These are phyloP conservation scores for Boletus vinaceobasis DNA, from an alignment of 768 basidiomycete genomes.

Conservation along the genomic window DNA sequence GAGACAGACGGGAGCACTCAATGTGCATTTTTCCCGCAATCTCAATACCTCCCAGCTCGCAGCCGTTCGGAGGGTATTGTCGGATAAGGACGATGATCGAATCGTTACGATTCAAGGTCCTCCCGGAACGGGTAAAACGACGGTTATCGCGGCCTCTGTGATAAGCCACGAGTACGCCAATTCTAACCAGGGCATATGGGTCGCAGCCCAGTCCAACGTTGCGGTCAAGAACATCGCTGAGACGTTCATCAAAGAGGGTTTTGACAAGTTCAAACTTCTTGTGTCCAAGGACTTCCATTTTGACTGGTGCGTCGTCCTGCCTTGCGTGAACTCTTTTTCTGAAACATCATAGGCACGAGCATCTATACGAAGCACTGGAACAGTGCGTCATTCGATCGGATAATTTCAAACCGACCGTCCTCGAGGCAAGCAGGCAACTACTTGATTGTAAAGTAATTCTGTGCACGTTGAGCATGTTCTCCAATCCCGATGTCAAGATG, in stretches of 20 bases:
- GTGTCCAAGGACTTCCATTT: constrained; percentile 46
- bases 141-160: constrained; percentile 38
- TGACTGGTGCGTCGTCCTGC: constrained; percentile 36
- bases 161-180: constrained; percentile 17
- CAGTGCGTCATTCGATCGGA: constrained; percentile 38
- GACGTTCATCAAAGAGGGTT: constrained; percentile 34
- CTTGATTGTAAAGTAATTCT: constrained; percentile 36
- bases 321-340: background rate
- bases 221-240: constrained; percentile 54
- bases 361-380: constrained; percentile 39
- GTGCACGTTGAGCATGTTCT: constrained; percentile 49
- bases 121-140: constrained; percentile 45
- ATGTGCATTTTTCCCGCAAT: background rate
- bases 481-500: constrained; percentile 18
- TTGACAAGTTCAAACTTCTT: constrained; percentile 38
- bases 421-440: constrained; percentile 24
- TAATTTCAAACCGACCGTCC: constrained; percentile 13
- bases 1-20: background rate
- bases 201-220: constrained; percentile 49
- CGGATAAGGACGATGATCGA: constrained; percentile 16
- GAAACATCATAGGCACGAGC: constrained; percentile 43
- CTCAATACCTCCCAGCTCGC: constrained; percentile 28
- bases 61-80: constrained; percentile 33
- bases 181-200: constrained; percentile 29
- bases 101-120: constrained; percentile 34